Conservation (phyloP, 2,329 filamentous ascomycete genomes). For the Trichophyton rubrum region DNA sequence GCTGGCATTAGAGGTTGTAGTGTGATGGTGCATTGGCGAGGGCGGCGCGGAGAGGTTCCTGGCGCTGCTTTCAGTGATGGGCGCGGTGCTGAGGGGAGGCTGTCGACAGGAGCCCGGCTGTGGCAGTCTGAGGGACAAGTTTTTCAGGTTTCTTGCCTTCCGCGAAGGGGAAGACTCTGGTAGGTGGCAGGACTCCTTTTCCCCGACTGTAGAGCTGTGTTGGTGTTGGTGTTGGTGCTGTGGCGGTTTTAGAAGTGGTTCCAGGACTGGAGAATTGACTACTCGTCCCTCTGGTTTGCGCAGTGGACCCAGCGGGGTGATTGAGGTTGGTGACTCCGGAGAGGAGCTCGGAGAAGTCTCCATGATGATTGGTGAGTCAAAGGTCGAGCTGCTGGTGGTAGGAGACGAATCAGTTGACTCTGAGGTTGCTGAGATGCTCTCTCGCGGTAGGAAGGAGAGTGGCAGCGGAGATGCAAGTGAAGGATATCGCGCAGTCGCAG, state of each 20-base stretch:
- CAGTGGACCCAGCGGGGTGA: slow-evolving; percentile 43
- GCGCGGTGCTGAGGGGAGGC: slow-evolving; percentile 38
- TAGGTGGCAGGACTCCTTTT: slow-evolving; percentile 7
- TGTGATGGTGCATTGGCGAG: slow-evolving; percentile 40
- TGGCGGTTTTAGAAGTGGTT: background rate
- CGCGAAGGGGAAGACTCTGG: slow-evolving; percentile 23
- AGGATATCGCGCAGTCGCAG: background rate
- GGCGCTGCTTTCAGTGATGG: slow-evolving; percentile 28
- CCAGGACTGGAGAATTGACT: background rate
- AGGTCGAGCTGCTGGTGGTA: slow-evolving; percentile 83
- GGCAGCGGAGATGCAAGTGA: background rate
- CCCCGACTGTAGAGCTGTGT: background rate
- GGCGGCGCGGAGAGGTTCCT: slow-evolving; percentile 39
- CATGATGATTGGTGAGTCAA: slow-evolving; percentile 78
- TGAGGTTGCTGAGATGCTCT: slow-evolving; percentile 40
- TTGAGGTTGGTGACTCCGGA: slow-evolving; percentile 72
- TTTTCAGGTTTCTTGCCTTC: slow-evolving; percentile 49
- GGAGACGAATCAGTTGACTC: slow-evolving; percentile 90
- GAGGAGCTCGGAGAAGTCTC: slow-evolving; percentile 87
- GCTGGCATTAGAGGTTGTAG: slow-evolving; percentile 35
- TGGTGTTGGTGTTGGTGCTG: background rate
- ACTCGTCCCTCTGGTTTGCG: background rate
- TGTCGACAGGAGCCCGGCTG: slow-evolving; percentile 29
- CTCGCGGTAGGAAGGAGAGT: slow-evolving; percentile 27
- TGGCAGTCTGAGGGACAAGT: slow-evolving; percentile 49